These are phyloP conservation scores for Ophiosphaerella korrae DNA, from an alignment of 2,329 filamentous ascomycete genomes.

Conservation along the genomic window DNA sequence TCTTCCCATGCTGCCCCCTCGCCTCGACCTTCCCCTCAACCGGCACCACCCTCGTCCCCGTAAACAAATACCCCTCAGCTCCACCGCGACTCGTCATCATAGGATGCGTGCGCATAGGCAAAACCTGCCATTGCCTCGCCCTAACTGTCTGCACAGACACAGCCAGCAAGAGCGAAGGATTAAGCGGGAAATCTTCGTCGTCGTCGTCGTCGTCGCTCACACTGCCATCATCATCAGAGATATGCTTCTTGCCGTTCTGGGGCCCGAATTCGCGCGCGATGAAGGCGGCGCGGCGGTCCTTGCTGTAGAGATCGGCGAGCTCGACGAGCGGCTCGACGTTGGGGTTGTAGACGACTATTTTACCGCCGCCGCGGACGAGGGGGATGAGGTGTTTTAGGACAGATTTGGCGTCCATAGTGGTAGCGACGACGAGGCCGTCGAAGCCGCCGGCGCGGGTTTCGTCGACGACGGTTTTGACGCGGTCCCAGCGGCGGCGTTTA, in stretches of 20 bases:
- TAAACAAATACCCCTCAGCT: slow-evolving; percentile 88
- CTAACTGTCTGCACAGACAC: slow-evolving; percentile 80
- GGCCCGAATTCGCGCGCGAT: slow-evolving; percentile 37
- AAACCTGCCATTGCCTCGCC: slow-evolving; percentile 82
- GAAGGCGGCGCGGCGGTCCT: slow-evolving; percentile 75
- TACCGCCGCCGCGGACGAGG: slow-evolving; percentile 79
- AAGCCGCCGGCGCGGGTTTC: slow-evolving; percentile 76
- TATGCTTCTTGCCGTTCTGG: slow-evolving; percentile 23
- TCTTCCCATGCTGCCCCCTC: slow-evolving; percentile 69
- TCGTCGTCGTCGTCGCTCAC: slow-evolving; percentile 21
- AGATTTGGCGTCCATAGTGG: slow-evolving; percentile 77
- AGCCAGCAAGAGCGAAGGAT: slow-evolving; percentile 82
- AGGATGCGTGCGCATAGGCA: slow-evolving; percentile 90
- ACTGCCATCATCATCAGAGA: slow-evolving; percentile 22
- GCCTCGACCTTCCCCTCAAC: slow-evolving; percentile 80
- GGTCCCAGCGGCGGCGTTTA: slow-evolving; percentile 83
- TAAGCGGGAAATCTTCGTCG: slow-evolving; percentile 73
- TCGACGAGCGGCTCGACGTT: slow-evolving; percentile 78
- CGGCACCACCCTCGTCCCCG: slow-evolving; percentile 79
- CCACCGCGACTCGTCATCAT: slow-evolving; percentile 89
- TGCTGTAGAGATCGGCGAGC: slow-evolving; percentile 83
- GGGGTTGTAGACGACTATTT: slow-evolving; percentile 83
- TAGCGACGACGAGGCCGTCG: slow-evolving; percentile 81
- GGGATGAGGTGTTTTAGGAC: slow-evolving; percentile 78
- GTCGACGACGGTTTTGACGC: slow-evolving; percentile 73